Base-by-base conservation (phyloP, 768 basidiomycete species). In the Candolleomyces eurysporus region DNA sequence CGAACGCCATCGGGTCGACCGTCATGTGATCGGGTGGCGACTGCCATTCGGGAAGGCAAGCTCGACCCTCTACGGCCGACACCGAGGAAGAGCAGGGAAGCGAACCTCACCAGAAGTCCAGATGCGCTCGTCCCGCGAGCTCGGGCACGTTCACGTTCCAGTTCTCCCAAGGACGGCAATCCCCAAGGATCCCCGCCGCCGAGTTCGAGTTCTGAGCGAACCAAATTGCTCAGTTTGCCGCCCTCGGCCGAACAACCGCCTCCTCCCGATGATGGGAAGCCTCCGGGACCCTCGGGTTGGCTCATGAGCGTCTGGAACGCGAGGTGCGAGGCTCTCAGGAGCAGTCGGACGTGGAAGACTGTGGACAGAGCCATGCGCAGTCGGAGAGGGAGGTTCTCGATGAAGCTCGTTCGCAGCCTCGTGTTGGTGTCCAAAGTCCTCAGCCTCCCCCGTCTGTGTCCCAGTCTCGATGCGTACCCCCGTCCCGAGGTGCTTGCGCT, bases 11-110 rank as follows among this genome's bases (percentile, higher is more conserved):
- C 75, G 3, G 72, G 71, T n/a, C 80, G 94, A 56, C 91, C 91
- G 8, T 83, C 86, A 0, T 87, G 87, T 51, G 91, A 93, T 63
- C 82, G 87, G 54, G 88, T 96, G 14, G 71, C 80, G n/a, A 72
- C 70, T 30, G 92, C 88, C 1, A 80, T 95, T 58, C 78, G 82
- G 39, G 86, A 90, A 42, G 87, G 92, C 55, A 84, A 81, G 78
- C 59, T 68, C 22, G 62, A 68, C 55, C 65, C 65, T n/a, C 55
- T 66, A 50, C 8, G 62, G 64, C 59, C 11, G 17, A 8, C 62
- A 26, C 54, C 59, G 57, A 36, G 53, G 22, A 43, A 32, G 16
- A 21, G 30, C 21, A 5, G 32, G 36, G 22, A 39, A 32, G 16
- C 32, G 5, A 30, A 54, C 13, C 19, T 46, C 14, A 14, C 53